Percentiles rank a stretch among this genome's conserved stretches.
Conservation (phyloP, 163 green algal species). For the Chlorella variabilis region DNA sequence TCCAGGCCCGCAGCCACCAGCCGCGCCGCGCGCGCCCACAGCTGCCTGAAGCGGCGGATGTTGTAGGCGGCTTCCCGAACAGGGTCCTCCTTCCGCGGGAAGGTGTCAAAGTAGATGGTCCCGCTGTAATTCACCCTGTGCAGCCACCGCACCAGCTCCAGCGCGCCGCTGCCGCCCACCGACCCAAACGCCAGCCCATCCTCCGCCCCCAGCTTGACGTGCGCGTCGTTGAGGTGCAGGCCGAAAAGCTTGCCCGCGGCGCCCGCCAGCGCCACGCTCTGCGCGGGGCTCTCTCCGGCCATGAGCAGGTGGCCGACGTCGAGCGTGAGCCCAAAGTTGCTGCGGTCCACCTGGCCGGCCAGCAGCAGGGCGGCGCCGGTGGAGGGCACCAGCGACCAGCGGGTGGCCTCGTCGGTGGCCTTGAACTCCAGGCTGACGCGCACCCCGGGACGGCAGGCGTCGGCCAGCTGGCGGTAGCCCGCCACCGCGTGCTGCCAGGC, state of each 20-base stretch:
- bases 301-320: constrained; percentile 66
- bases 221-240: constrained; percentile 69
- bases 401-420: constrained; percentile 61
- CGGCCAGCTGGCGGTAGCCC: constrained; percentile 38
- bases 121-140: constrained; percentile 40
- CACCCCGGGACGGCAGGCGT: constrained; percentile 48
- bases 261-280: constrained; percentile 53
- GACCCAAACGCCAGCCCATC: constrained; percentile 70
- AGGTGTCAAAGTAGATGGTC: constrained; percentile 26
- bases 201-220: constrained; percentile 66
- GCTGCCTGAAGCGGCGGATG: constrained; percentile 35
- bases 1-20: constrained; percentile 45
- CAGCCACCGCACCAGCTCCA: constrained; percentile 72
- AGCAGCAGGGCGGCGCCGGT: constrained; percentile 68
- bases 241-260: constrained; percentile 63
- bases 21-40: constrained; percentile 44
- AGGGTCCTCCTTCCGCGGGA: constrained; percentile 63
- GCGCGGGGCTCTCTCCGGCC: constrained; percentile 71
- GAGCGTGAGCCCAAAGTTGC: constrained; percentile 67
- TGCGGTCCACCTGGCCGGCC: constrained; percentile 47
- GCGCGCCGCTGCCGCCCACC: constrained; percentile 41
- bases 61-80: constrained; percentile 66
- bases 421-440: constrained; percentile 69
- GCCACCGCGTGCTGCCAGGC: constrained; percentile 51
- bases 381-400: constrained; percentile 61